Percentiles rank a stretch among this genome's conserved stretches.
phyloP scores from a whole-genome alignment of 83 land plant genomes.

The Diphasiastrum complanatum region DNA sequence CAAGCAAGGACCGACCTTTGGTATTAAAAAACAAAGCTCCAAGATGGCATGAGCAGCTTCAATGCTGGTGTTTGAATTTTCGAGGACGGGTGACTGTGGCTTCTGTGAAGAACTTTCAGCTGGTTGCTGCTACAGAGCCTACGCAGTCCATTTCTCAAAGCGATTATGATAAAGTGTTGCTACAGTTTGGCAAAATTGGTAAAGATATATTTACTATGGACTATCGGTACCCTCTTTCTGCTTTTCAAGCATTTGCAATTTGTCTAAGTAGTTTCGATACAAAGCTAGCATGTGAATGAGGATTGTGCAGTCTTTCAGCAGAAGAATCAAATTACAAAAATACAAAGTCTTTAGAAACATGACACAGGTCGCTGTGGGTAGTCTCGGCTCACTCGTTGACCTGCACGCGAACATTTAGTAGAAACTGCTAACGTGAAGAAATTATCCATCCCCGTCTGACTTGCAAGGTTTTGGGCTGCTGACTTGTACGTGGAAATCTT shows the following conservation, averaged over 20 bases:
- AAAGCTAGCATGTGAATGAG: slow-evolving; percentile 33
- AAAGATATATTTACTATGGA: slow-evolving; percentile 38
- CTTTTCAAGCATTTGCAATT: slow-evolving; percentile 32
- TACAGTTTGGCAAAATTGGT: slow-evolving; percentile 34
- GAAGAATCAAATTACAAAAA: too few species aligned
- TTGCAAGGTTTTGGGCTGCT: too few species aligned
- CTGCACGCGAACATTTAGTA: too few species aligned
- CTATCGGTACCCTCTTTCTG: slow-evolving; percentile 31
- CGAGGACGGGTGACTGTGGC: slow-evolving; percentile 25
- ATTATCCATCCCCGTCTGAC: too few species aligned
- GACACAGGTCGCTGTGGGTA: too few species aligned
- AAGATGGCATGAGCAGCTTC: slow-evolving; percentile 25
- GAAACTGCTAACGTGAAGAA: too few species aligned
- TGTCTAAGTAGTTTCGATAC: slow-evolving; percentile 34
- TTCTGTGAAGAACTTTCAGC: slow-evolving; percentile 27
- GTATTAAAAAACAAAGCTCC: slow-evolving; percentile 26
- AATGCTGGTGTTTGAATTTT: slow-evolving; percentile 29
- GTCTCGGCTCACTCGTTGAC: too few species aligned
- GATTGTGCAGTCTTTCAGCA: too few species aligned
- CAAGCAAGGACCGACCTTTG: slow-evolving; percentile 20
- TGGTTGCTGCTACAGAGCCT: slow-evolving; percentile 27
- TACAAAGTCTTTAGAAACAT: too few species aligned
- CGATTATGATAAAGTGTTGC: slow-evolving; percentile 29
- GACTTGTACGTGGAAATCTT: too few species aligned
- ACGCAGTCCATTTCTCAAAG: slow-evolving; percentile 11